Conservation (phyloP, 305 asterid species). For the Monarda citriodora region DNA sequence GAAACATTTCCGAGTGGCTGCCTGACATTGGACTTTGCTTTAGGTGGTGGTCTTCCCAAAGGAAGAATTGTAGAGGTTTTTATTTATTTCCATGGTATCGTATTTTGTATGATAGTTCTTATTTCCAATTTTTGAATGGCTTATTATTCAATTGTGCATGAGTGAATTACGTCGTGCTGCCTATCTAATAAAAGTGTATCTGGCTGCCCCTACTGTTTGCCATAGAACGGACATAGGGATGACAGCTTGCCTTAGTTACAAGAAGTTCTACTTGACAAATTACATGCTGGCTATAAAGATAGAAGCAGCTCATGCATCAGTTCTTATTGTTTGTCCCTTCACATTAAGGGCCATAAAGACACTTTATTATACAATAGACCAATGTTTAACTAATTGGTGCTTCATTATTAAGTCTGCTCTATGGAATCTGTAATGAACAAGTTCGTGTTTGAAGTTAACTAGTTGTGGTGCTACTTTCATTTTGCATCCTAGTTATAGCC, state of each 20-base stretch:
- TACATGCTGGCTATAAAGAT: background rate
- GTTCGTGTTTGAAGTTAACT: background rate
- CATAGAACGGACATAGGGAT: conserved; percentile 4
- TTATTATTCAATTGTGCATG: conserved; percentile 1
- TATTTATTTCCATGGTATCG: conserved; percentile 10
- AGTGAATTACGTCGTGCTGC: conserved; percentile 11
- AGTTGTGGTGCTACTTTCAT: background rate
- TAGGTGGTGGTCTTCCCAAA: conserved; percentile 98
- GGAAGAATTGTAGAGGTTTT: conserved; percentile 98
- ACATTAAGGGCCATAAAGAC: background rate
- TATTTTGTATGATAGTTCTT: conserved; percentile 6
- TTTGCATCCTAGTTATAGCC: conserved; percentile 1
- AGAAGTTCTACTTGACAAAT: conserved; percentile 9
- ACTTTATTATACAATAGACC: background rate
- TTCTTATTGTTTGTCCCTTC: background rate
- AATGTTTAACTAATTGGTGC: background rate
- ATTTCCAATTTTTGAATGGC: background rate
- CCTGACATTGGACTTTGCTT: conserved; percentile 93
- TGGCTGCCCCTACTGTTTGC: background rate
- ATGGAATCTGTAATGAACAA: conserved; percentile 3
- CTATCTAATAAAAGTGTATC: background rate
- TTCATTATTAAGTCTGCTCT: background rate
- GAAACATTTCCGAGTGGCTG: conserved; percentile 99
- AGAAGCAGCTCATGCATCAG: background rate
- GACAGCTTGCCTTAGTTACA: background rate